Evolutionary conservation across 2,329 filamentous ascomycete genomes (phyloP).

Genomic region (Ceratocystis ficicola): DNA sequence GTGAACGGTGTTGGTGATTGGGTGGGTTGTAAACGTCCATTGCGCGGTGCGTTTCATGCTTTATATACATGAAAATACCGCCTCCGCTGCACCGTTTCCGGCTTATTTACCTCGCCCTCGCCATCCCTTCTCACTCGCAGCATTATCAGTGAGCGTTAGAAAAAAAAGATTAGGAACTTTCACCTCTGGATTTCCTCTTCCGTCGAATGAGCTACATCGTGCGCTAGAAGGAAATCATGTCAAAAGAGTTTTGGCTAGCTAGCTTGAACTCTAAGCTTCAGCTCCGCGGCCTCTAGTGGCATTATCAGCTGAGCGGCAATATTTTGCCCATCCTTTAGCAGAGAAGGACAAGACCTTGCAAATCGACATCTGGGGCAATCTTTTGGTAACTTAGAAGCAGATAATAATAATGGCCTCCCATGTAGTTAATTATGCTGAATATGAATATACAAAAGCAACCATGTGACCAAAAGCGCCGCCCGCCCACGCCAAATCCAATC

Average conservation of each 20-base stretch:
- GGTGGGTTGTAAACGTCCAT: not conserved
- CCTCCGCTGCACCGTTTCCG: not conserved
- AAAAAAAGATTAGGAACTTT: not conserved
- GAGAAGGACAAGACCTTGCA: no score
- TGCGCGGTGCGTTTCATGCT: not conserved
- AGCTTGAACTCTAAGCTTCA: not conserved
- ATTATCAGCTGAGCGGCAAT: not conserved
- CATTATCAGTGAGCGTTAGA: not conserved
- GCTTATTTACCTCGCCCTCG: not conserved
- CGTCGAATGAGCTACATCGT: not conserved
- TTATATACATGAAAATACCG: not conserved
- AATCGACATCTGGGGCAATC: no score
- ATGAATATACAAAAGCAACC: not conserved
- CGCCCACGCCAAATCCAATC: not conserved
- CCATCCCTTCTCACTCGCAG: not conserved
- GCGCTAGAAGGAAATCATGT: not conserved
- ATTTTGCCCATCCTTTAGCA: not conserved
- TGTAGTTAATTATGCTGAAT: not conserved
- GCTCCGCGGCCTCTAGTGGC: not conserved
- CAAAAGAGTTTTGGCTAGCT: not conserved
- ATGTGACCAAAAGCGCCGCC: not conserved
- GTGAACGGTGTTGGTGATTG: not conserved
- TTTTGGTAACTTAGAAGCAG: no score
- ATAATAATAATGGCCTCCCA: no score
- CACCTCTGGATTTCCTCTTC: not conserved